These are phyloP conservation scores for Haplographium delicatum DNA, from an alignment of 495 filamentous ascomycete species.

Conservation along the genomic window DNA sequence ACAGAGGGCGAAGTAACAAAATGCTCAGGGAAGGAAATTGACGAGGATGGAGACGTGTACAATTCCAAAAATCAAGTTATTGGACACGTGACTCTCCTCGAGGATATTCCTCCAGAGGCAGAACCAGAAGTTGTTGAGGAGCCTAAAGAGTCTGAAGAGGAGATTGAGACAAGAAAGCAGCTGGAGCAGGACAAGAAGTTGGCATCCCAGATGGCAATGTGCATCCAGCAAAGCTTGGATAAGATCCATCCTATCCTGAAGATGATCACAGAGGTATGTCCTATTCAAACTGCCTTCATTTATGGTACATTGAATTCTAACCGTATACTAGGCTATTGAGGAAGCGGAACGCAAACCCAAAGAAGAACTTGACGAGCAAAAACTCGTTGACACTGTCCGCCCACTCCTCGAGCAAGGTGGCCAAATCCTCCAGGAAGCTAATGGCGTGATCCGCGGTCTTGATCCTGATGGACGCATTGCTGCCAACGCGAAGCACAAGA, in stretches of 20 bases:
- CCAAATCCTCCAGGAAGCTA: conserved; percentile 78
- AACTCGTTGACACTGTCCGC: conserved; percentile 77
- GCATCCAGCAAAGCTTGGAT: conserved; percentile 75
- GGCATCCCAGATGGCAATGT: conserved; percentile 68
- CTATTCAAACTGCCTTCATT: background rate
- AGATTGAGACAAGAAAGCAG: conserved; percentile 48
- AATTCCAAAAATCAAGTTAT: conserved; percentile 76
- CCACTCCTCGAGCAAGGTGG: conserved; percentile 82
- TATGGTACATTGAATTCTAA: conserved; percentile 9
- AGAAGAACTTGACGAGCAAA: conserved; percentile 88
- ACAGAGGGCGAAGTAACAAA: conserved; percentile 66
- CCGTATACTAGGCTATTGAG: conserved; percentile 59
- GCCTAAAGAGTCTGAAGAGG: conserved; percentile 50
- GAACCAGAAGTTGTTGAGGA: conserved; percentile 49
- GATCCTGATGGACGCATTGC: conserved; percentile 86
- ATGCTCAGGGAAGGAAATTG: conserved; percentile 72
- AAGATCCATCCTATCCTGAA: conserved; percentile 80
- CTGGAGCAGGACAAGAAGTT: conserved; percentile 66
- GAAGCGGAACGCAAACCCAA: conserved; percentile 76
- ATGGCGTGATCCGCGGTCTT: conserved; percentile 83
- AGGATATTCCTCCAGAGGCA: conserved; percentile 58
- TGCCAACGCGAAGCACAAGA: conserved; percentile 78
- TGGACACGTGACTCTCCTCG: conserved; percentile 73
- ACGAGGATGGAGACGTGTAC: conserved; percentile 80
- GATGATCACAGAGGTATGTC: conserved; percentile 74